These are phyloP conservation scores for Phytophthora megakarya DNA, from an alignment of 352 stramenopile species.

Conservation along the genomic window DNA sequence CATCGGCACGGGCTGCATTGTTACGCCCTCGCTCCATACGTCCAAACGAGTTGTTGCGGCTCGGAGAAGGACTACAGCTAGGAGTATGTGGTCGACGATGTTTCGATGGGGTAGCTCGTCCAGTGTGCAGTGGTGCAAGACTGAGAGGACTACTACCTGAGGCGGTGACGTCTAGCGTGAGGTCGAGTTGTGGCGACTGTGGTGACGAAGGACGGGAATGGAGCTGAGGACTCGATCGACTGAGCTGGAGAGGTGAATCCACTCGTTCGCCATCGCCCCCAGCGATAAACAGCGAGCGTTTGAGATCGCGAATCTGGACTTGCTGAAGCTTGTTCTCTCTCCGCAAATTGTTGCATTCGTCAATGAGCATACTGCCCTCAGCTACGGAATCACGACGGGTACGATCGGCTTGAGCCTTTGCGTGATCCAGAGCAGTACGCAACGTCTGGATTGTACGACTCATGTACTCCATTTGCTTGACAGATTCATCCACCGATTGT, in stretches of 20 bases:
- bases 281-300: conserved; percentile 31
- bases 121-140: conserved; percentile 36
- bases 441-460: conserved; percentile 75
- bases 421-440: conserved; percentile 61
- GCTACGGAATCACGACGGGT: conserved; percentile 75
- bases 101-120: conserved; percentile 31
- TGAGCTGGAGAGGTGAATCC: conserved; percentile 26
- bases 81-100: conserved; percentile 28
- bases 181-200: conserved; percentile 22
- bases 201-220: conserved; percentile 21
- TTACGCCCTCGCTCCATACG: conserved; percentile 41
- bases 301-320: conserved; percentile 70
- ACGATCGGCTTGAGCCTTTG: conserved; percentile 69
- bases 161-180: conserved; percentile 25
- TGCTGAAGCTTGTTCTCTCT: conserved; percentile 77
- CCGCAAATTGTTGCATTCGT: conserved; percentile 78
- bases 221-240: conserved; percentile 44
- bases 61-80: conserved; percentile 17
- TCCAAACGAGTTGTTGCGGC: conserved; percentile 40
- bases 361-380: conserved; percentile 77
- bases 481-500: conserved; percentile 73
- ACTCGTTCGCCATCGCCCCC: conserved; percentile 9
- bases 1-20: conserved; percentile 36
- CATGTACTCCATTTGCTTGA: conserved; percentile 85
- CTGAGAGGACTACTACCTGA: conserved; percentile 15